phyloP scores from a whole-genome alignment of 805 yeast species.

The Candida ovalis region DNA sequence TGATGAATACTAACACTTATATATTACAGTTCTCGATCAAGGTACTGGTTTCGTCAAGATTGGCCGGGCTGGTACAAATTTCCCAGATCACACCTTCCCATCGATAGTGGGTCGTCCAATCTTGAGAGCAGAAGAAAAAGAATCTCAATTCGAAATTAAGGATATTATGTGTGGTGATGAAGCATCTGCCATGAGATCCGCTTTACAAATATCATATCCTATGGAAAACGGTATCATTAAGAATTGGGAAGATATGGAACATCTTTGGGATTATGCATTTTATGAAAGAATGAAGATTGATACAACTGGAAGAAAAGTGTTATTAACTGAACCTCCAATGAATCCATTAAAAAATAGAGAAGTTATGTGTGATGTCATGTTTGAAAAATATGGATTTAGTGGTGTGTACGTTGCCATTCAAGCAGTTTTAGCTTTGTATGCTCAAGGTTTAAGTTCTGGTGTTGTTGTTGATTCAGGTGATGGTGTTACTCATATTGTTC shows the following conservation, averaged over 20 bases:
- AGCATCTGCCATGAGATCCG: slow-evolving; percentile 85
- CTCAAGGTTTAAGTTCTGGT: slow-evolving; percentile 94
- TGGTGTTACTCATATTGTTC: slow-evolving; percentile 98
- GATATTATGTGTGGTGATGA: slow-evolving; percentile 98
- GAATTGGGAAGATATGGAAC: slow-evolving; percentile 99
- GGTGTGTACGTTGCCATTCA: slow-evolving; percentile 96
- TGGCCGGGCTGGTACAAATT: slow-evolving; percentile 94
- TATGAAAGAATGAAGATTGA: slow-evolving; percentile 83
- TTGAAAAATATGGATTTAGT: slow-evolving; percentile 84
- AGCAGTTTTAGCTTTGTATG: slow-evolving; percentile 96
- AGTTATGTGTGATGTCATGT: slow-evolving; percentile 88
- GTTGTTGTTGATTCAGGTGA: slow-evolving; percentile 99
- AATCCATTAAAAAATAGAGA: slow-evolving; percentile 90
- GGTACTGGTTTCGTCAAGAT: slow-evolving; percentile 98
- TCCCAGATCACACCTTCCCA: slow-evolving; percentile 96
- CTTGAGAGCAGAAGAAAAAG: slow-evolving; percentile 91
- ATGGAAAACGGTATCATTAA: slow-evolving; percentile 98
- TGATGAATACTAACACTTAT: not conserved
- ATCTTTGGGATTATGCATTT: slow-evolving; percentile 96
- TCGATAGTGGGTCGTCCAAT: slow-evolving; percentile 98
- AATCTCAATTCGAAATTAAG: slow-evolving; percentile 71
- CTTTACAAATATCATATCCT: slow-evolving; percentile 91
- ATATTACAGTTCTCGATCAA: slow-evolving; percentile 80
- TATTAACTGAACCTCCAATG: slow-evolving; percentile 97
- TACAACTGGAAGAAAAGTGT: slow-evolving; percentile 69